Conservation (phyloP, 2,329 filamentous ascomycete genomes). For the Didymella segeticola region DNA sequence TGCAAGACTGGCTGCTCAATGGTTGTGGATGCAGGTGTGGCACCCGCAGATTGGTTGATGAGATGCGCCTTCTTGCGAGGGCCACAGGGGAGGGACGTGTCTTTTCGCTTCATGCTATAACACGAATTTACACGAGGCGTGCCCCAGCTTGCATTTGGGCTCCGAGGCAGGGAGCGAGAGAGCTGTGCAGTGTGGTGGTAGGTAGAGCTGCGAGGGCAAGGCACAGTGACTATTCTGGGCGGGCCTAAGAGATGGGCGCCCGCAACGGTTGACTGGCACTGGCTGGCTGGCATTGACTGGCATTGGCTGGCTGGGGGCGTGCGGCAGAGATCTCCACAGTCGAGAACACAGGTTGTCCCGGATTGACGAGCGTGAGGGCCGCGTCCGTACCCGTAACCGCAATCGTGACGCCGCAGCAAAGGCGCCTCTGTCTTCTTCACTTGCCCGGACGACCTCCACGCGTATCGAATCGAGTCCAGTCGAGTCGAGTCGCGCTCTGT, state of each 20-base stretch:
- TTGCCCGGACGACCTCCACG: constrained; percentile 7
- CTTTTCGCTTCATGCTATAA: constrained; percentile 43
- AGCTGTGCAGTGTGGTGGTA: constrained; percentile 1
- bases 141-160: neutral
- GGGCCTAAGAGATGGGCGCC: neutral
- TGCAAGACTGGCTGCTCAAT: constrained; percentile 69
- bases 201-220: constrained; percentile 6
- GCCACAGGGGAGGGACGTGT: constrained; percentile 26
- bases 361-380: constrained; percentile 1
- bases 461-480: neutral
- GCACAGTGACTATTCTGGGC: constrained; percentile 7
- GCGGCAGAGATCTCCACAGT: constrained; percentile 13
- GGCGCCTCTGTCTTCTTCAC: constrained; percentile 6
- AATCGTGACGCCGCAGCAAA: constrained; percentile 11
- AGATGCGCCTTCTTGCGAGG: constrained; percentile 33
- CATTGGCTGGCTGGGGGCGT: constrained; percentile 9
- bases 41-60: constrained; percentile 41
- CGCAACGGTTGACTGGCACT: constrained; percentile 11
- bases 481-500: neutral
- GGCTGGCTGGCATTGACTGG: neutral
- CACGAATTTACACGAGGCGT: neutral
- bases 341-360: constrained; percentile 22
- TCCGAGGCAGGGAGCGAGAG: neutral
- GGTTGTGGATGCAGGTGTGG: constrained; percentile 34
- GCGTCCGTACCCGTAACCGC: neutral